phyloP scores from a whole-genome alignment of 2,329 filamentous ascomycete genomes.

The Alternaria panax region DNA sequence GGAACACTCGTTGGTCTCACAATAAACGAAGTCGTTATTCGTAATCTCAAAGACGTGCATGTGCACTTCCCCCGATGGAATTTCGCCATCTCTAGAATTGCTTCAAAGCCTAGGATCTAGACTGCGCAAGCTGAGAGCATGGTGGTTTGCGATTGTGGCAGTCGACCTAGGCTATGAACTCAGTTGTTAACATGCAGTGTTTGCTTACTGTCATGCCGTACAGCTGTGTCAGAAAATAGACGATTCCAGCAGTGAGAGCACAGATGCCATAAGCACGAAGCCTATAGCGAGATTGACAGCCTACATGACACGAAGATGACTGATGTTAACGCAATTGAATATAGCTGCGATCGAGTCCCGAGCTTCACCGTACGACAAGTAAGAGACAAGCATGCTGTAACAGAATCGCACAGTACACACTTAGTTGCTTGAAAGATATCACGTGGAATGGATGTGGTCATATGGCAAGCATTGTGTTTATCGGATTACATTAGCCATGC shows the following conservation, averaged over 20 bases:
- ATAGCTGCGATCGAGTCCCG: neutral
- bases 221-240: rapidly evolving
- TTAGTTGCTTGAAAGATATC: neutral
- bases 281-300: neutral
- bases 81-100: slow-evolving; percentile 38
- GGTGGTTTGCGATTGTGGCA: neutral
- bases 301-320: neutral
- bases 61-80: slow-evolving; percentile 53
- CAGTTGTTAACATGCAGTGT: neutral
- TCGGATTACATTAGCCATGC: neutral
- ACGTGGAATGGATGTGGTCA: neutral
- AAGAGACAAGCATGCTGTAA: too few relatives aligned
- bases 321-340: neutral
- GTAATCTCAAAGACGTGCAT: slow-evolving; percentile 33
- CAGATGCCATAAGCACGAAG: neutral
- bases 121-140: neutral
- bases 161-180: neutral
- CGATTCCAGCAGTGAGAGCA: neutral
- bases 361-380: too few relatives aligned
- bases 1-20: slow-evolving; percentile 41
- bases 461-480: neutral
- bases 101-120: neutral
- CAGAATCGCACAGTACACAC: neutral
- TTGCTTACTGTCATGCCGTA: neutral
- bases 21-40: slow-evolving; percentile 36